Evolutionary conservation across 768 basidiomycete species (phyloP), one percentile per base, ranked within the genome.

Genomic region (Holtermanniella nyarrowii): DNA sequence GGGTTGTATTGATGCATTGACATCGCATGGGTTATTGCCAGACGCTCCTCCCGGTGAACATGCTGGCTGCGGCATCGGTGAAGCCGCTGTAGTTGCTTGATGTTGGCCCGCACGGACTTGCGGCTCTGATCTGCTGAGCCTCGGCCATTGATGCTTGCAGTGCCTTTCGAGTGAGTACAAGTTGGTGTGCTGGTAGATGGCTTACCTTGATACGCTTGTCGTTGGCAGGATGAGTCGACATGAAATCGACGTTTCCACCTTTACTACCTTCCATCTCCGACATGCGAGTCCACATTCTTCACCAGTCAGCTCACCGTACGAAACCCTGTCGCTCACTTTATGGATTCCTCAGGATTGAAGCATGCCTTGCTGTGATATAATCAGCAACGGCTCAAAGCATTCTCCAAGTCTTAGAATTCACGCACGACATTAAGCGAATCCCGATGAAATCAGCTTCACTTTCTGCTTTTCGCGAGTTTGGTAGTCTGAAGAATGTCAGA

Each of bases 361-460:
- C 91, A 97, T 0, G 89, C 91, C 58, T 77, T 61, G 1, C 69
- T 71, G 59, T 13, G 23, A 26, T 18, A n/a, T n/a, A n/a, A 31
- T 49, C 23, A 49, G 48, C 27, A n/a, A 20, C 3, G 10, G 14
- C 22, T 42, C 44, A 24, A 24, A 20, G 27, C 24, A 27, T 24
- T n/a, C 23, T 2, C 13, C 27, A 41, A 46, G 3, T 12, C 44
- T 40, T 21, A 46, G 21, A 12, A 22, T 26, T 23, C 10, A 59
- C 67, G 56, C 48, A 78, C 46, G 87, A 77, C 74, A 84, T 84
- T 23, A 96, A 75, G 4, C 77, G 77, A 43, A 96, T 69, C 5
- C 93, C 91, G 46, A 97, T 84, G 24, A 80, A 77, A 66, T 96
- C 91, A 31, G 91, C 91, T 78, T 96, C 90, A 3, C 77, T 74